A percentile compares a stretch with the other conserved stretches of the same genome.
These are phyloP conservation scores for Hypoxylon trugodes DNA, from an alignment of 495 filamentous ascomycete genomes.

Conservation along the genomic window DNA sequence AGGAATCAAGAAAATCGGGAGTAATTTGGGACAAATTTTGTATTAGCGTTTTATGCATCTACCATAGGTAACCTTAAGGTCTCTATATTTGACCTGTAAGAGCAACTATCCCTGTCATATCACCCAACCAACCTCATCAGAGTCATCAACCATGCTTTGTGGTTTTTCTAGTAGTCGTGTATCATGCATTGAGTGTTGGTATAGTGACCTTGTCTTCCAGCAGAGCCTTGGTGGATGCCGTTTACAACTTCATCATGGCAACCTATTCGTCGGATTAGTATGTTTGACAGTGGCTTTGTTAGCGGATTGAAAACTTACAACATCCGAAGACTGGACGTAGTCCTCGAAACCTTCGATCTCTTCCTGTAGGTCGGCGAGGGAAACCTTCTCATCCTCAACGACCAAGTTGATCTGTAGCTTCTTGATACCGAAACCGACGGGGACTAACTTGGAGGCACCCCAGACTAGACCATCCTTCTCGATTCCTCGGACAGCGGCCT, in stretches of 20 bases:
- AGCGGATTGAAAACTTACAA: conserved; percentile 62
- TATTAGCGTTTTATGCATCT: conserved; percentile 30
- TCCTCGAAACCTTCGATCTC: conserved; percentile 87
- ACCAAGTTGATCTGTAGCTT: conserved; percentile 99
- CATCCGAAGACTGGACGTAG: conserved; percentile 94
- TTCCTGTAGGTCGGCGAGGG: conserved; percentile 84
- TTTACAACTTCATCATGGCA: conserved; percentile 94
- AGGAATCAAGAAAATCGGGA: not conserved
- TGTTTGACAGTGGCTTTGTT: not conserved
- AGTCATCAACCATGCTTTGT: conserved; percentile 35
- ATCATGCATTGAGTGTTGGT: conserved; percentile 38
- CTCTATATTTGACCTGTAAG: conserved; percentile 35
- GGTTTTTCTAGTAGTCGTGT: conserved; percentile 38
- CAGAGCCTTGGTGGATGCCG: not conserved
- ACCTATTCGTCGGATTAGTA: conserved; percentile 50
- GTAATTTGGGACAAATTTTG: conserved; percentile 13
- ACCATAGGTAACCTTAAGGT: conserved; percentile 24
- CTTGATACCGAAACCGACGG: conserved; percentile 97
- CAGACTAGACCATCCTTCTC: conserved; percentile 94
- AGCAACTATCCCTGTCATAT: conserved; percentile 30
- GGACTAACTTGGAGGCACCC: conserved; percentile 89
- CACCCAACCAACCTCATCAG: conserved; percentile 39
- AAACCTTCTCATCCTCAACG: conserved; percentile 96
- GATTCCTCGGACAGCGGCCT: conserved; percentile 83
- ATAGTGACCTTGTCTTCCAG: not conserved